A percentile compares a stretch with the other conserved stretches of the same genome.
Conservation (phyloP, 2,329 filamentous ascomycete species). For the Gremmenia infestans region DNA sequence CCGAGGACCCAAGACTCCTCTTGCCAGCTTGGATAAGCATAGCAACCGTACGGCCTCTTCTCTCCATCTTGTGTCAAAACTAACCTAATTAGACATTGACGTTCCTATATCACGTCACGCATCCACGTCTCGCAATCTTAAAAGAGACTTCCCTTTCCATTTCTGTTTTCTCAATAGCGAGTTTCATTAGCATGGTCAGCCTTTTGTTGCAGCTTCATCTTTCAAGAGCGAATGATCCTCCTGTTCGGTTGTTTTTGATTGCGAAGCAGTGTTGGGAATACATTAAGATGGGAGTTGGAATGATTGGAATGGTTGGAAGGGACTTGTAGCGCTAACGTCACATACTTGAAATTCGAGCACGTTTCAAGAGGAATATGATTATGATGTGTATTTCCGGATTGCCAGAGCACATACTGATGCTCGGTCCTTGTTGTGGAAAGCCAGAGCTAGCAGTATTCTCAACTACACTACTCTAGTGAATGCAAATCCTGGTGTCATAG, state of each 20-base stretch:
- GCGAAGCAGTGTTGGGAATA: conserved; percentile 21
- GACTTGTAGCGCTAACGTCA: conserved; percentile 3
- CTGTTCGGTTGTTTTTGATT: conserved; percentile 27
- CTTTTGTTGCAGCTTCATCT: conserved; percentile 61
- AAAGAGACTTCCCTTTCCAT: conserved; percentile 76
- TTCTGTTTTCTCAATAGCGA: conserved; percentile 70
- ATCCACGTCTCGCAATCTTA: conserved; percentile 73
- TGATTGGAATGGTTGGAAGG: conserved; percentile 17
- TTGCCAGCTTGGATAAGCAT: conserved; percentile 76
- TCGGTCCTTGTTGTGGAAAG: conserved; percentile 18
- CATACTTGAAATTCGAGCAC: background rate
- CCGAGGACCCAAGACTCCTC: conserved; percentile 63
- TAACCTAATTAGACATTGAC: conserved; percentile 56
- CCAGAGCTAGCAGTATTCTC: conserved; percentile 11
- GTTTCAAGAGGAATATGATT: background rate
- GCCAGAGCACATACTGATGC: conserved; percentile 17
- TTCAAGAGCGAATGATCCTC: conserved; percentile 27
- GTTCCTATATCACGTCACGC: conserved; percentile 69
- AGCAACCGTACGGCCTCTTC: conserved; percentile 52
- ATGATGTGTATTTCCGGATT: conserved; percentile 14
- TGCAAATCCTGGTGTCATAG: conserved; percentile 14
- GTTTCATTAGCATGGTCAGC: conserved; percentile 69
- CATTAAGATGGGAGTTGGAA: conserved; percentile 17
- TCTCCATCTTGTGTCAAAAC: background rate
- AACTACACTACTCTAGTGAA: conserved; percentile 16